These are phyloP conservation scores for Eutrema yunnanense DNA, from an alignment of 345 rosid species.

Conservation along the genomic window DNA sequence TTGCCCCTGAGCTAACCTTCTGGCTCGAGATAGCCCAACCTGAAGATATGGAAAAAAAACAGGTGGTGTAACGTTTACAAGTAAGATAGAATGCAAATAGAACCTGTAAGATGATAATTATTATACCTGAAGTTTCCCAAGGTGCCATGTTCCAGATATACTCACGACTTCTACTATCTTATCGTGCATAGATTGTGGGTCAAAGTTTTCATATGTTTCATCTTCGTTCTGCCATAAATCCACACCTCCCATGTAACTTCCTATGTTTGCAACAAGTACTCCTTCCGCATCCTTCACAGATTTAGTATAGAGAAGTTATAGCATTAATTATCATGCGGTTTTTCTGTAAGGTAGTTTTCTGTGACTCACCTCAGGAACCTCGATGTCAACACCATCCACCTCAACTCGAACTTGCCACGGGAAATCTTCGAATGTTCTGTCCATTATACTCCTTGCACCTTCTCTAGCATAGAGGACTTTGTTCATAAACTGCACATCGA, in stretches of 20 bases:
- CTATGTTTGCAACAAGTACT: constrained; percentile 84
- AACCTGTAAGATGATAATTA: constrained; percentile 1
- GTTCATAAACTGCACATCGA: constrained; percentile 71
- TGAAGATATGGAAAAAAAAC: constrained; percentile 2
- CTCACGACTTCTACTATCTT: constrained; percentile 80
- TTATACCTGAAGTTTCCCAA: constrained; percentile 82
- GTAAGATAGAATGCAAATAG: not conserved
- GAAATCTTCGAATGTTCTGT: constrained; percentile 78
- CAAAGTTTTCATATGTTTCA: constrained; percentile 69
- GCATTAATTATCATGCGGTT: not conserved
- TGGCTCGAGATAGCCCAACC: constrained; percentile 95
- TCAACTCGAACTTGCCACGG: constrained; percentile 83
- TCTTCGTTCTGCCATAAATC: constrained; percentile 93
- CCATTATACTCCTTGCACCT: constrained; percentile 92
- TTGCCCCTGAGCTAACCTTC: constrained; percentile 95
- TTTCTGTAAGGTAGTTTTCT: not conserved
- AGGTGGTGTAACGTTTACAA: not conserved
- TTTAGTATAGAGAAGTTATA: constrained; percentile 12
- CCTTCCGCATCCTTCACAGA: constrained; percentile 78
- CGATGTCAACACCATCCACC: constrained; percentile 80
- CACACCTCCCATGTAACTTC: constrained; percentile 96
- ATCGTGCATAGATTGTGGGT: constrained; percentile 89
- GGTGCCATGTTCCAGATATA: constrained; percentile 96
- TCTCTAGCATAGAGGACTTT: constrained; percentile 90
- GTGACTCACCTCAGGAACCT: constrained; percentile 79